Evolutionary conservation across 1,284 basidiomycete genomes (phyloP).

Genomic region (Rhizopogon parksii): DNA sequence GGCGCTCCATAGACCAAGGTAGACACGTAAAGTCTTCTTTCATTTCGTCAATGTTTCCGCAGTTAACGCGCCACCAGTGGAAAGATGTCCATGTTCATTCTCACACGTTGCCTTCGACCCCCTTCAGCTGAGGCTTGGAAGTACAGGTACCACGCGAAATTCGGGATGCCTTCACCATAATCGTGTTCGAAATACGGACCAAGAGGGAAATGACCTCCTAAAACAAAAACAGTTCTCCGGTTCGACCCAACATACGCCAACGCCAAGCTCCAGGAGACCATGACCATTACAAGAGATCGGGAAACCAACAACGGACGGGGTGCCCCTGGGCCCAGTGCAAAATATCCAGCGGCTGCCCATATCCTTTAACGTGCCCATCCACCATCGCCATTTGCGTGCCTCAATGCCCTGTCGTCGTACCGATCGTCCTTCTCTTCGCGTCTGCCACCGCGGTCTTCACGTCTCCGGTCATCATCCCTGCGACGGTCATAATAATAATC

Average conservation of each 20-base stretch:
- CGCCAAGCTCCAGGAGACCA: constrained; percentile 34
- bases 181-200: constrained; percentile 27
- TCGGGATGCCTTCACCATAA: constrained; percentile 29
- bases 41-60: background rate
- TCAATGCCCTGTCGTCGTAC: constrained; percentile 62
- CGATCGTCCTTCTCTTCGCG: constrained; percentile 75
- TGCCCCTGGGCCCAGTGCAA: constrained; percentile 36
- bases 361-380: constrained; percentile 56
- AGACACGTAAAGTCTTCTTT: background rate
- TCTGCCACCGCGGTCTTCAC: constrained; percentile 56
- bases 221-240: constrained; percentile 32
- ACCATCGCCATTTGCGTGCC: constrained; percentile 67
- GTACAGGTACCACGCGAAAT: constrained; percentile 13
- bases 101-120: background rate
- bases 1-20: background rate
- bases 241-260: constrained; percentile 33
- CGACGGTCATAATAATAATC: constrained; percentile 74
- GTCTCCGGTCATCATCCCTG: constrained; percentile 66
- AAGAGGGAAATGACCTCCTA: constrained; percentile 34
- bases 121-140: background rate
- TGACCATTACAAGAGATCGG: constrained; percentile 30
- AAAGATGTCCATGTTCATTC: background rate
- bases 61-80: background rate
- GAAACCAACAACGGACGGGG: constrained; percentile 40
- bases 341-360: constrained; percentile 34